Evolutionary conservation across 1,139 yeast species (phyloP).

Genomic region (Arxiozyma slooffiae): DNA sequence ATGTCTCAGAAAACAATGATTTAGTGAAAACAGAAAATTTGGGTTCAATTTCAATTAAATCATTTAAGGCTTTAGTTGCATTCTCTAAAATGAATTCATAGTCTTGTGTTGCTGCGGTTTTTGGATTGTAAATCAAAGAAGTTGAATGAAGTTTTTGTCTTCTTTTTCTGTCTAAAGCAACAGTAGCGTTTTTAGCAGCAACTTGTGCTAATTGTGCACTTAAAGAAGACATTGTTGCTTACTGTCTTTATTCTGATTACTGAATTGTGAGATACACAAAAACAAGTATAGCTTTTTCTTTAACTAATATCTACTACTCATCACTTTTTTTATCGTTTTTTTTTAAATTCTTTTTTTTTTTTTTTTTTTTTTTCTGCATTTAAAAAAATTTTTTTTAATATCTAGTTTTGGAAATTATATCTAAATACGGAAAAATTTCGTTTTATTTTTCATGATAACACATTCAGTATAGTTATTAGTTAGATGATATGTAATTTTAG

Average conservation of each 20-base stretch:
- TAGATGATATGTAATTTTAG: too few relatives aligned
- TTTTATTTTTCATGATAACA: too few relatives aligned
- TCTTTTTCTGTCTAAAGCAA: slow-evolving; percentile 76
- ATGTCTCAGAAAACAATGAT: slow-evolving; percentile 72
- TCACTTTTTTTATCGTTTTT: slow-evolving; percentile 4
- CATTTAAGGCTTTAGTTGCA: slow-evolving; percentile 68
- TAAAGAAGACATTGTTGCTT: slow-evolving; percentile 40
- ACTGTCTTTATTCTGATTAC: not conserved
- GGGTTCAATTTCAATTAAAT: slow-evolving; percentile 60
- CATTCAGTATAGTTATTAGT: too few relatives aligned
- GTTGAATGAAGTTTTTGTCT: slow-evolving; percentile 81
- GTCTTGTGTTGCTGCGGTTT: slow-evolving; percentile 87
- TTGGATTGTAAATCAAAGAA: slow-evolving; percentile 77
- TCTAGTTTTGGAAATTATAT: too few relatives aligned
- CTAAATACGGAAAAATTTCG: too few relatives aligned
- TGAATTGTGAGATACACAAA: not conserved
- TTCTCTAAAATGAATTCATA: slow-evolving; percentile 68
- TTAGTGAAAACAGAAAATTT: slow-evolving; percentile 60
- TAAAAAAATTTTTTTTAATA: too few relatives aligned
- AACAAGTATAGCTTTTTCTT: slow-evolving; percentile 1
- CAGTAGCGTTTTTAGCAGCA: slow-evolving; percentile 55
- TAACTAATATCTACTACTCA: slow-evolving; percentile 2
- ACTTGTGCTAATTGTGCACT: slow-evolving; percentile 75
- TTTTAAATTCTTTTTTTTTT: too few relatives aligned
- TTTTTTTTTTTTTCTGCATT: too few relatives aligned